Percentiles rank a stretch among this genome's conserved stretches.
phyloP scores from a whole-genome alignment of 2,329 filamentous ascomycete species.

The Metarhizium rileyi region DNA sequence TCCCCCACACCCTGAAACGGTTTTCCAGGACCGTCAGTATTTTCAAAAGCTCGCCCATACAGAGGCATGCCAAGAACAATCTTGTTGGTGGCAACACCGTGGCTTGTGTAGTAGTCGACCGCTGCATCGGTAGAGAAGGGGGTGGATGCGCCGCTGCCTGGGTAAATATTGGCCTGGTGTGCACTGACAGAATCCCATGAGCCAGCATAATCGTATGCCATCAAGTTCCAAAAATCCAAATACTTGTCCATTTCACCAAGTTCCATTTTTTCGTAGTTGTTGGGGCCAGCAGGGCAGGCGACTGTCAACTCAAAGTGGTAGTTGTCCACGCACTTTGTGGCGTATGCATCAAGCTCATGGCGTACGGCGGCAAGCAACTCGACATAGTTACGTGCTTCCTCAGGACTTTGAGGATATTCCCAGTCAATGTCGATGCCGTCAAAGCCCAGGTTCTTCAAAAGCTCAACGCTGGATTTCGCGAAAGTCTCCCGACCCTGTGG shows the following conservation, averaged over 20 bases:
- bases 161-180: constrained; percentile 73
- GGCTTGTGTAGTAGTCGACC: constrained; percentile 57
- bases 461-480: constrained; percentile 60
- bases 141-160: constrained; percentile 51
- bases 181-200: constrained; percentile 65
- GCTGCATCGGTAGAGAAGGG: constrained; percentile 69
- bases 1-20: constrained; percentile 63
- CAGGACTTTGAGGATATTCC: constrained; percentile 50
- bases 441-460: constrained; percentile 75
- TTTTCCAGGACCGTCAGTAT: constrained; percentile 64
- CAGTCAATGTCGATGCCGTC: constrained; percentile 61
- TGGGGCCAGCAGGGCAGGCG: constrained; percentile 51
- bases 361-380: constrained; percentile 48
- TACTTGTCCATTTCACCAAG: constrained; percentile 54
- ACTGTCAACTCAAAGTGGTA: constrained; percentile 56
- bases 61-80: constrained; percentile 87
- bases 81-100: constrained; percentile 58
- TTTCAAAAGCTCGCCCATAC: constrained; percentile 77
- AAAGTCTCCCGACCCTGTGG: constrained; percentile 60
- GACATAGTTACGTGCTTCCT: constrained; percentile 49
- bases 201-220: constrained; percentile 85
- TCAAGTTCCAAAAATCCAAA: constrained; percentile 70
- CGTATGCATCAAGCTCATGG: constrained; percentile 48
- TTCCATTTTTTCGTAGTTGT: constrained; percentile 54
- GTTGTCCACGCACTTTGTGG: constrained; percentile 28